phyloP scores from a whole-genome alignment of 768 basidiomycete species.

The Polyporus arcularius region DNA sequence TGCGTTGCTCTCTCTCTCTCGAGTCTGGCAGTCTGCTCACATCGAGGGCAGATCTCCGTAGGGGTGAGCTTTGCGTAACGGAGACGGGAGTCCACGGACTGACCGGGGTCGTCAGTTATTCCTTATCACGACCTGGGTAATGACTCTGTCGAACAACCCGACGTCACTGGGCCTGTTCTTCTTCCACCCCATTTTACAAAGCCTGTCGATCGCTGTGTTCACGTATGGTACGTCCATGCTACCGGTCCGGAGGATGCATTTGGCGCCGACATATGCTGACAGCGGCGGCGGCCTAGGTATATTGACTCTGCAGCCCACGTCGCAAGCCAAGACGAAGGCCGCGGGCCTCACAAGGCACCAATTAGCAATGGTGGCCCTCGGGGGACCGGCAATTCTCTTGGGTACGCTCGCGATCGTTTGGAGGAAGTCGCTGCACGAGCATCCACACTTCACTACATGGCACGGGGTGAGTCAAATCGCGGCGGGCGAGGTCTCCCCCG shows the following conservation, averaged over 20 bases:
- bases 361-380: constrained; percentile 53
- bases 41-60: background rate
- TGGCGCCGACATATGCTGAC: background rate
- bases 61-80: background rate
- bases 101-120: constrained; percentile 20
- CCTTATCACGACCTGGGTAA: constrained; percentile 28
- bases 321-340: constrained; percentile 62
- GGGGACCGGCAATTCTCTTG: constrained; percentile 54
- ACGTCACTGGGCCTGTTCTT: constrained; percentile 38
- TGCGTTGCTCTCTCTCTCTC: constrained; percentile 28
- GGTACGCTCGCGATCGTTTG: constrained; percentile 64
- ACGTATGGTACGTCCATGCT: constrained; percentile 44
- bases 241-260: background rate
- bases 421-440: constrained; percentile 55
- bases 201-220: constrained; percentile 30
- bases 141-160: constrained; percentile 26
- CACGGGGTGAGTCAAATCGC: constrained; percentile 57
- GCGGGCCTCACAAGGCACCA: constrained; percentile 75
- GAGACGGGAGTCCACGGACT: too few species aligned
- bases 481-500: too few species aligned
- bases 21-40: background rate
- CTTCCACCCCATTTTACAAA: constrained; percentile 43
- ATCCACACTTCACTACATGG: constrained; percentile 69
- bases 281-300: constrained; percentile 48
- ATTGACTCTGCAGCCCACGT: constrained; percentile 74